These are phyloP conservation scores for Nymphaea colorata DNA, from an alignment of 164 flowering plant species.

Conservation along the genomic window DNA sequence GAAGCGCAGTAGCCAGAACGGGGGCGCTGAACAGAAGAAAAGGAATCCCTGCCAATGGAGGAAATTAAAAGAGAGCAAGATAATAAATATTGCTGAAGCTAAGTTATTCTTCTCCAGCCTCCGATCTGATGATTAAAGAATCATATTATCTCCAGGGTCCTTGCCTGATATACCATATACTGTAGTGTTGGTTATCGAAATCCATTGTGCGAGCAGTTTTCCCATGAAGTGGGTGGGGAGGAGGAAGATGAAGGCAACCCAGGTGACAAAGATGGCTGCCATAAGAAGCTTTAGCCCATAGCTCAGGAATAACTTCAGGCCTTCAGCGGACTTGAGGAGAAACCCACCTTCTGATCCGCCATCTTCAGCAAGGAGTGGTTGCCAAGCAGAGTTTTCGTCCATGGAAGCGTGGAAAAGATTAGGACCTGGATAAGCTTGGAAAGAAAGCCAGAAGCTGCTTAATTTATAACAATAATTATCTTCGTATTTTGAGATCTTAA, in stretches of 20 bases:
- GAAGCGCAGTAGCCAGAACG: conserved; percentile 43
- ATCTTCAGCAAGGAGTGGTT: conserved; percentile 28
- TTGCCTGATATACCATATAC: conserved; percentile 49
- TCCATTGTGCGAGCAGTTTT: conserved; percentile 13
- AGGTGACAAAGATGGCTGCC: conserved; percentile 45
- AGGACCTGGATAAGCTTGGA: neutral
- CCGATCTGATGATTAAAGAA: too few relatives aligned
- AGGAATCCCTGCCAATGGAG: conserved; percentile 40
- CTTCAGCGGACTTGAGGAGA: conserved; percentile 11
- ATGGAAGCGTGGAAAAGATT: conserved; percentile 2
- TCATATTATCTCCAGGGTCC: neutral
- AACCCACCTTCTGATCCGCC: neutral
- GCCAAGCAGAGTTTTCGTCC: conserved; percentile 15
- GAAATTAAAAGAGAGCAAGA: neutral
- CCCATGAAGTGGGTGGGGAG: conserved; percentile 28
- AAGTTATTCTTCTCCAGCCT: neutral
- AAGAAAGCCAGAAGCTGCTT: too few relatives aligned
- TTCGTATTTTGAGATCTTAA: neutral
- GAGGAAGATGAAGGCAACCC: conserved; percentile 48
- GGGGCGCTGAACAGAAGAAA: conserved; percentile 63
- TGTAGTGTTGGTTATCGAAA: conserved; percentile 14
- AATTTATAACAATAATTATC: too few relatives aligned
- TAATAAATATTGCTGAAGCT: conserved; percentile 5
- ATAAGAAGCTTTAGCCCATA: conserved; percentile 42
- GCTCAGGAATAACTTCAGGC: conserved; percentile 14